These are phyloP conservation scores for Phlyctochytrium planicorne DNA, from an alignment of 192 early-diverging fungal species.

Conservation along the genomic window DNA sequence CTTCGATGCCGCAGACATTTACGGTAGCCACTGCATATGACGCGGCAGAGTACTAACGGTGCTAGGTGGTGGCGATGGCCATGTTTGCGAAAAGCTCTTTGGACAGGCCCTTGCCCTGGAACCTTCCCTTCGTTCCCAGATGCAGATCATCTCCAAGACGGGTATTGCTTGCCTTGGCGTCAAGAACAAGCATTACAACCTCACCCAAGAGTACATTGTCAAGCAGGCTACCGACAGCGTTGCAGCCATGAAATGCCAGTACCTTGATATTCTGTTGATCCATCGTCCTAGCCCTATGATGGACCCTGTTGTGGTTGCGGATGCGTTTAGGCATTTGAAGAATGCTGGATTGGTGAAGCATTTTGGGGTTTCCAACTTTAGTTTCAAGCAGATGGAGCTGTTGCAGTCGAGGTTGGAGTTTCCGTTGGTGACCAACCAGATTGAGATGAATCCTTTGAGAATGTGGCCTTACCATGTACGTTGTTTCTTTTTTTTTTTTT, in stretches of 20 bases:
- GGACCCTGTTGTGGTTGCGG: constrained; percentile 11
- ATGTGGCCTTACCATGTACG: constrained; percentile 24
- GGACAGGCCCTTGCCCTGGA: constrained; percentile 32
- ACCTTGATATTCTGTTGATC: constrained; percentile 23
- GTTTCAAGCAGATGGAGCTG: constrained; percentile 31
- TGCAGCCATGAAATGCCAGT: constrained; percentile 7
- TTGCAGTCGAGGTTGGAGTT: constrained; percentile 38
- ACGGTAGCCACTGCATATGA: too few relatives aligned
- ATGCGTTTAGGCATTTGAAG: constrained; percentile 69
- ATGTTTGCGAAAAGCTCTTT: constrained; percentile 30
- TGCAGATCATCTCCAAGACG: constrained; percentile 33
- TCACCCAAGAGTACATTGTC: constrained; percentile 19
- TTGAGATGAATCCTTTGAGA: constrained; percentile 34
- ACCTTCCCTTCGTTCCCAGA: constrained; percentile 15
- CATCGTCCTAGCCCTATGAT: constrained; percentile 19
- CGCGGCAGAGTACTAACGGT: too few relatives aligned
- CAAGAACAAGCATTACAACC: constrained; percentile 26
- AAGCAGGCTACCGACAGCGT: neutral
- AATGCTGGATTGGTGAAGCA: constrained; percentile 65
- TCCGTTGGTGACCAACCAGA: constrained; percentile 44
- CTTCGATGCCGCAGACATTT: constrained; percentile 48
- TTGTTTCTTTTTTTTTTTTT: neutral
- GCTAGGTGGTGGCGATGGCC: constrained; percentile 14
- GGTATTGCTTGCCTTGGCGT: constrained; percentile 20
- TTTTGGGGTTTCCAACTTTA: constrained; percentile 79